phyloP scores from a whole-genome alignment of 2,329 filamentous ascomycete species.

The Alternaria gaisen region DNA sequence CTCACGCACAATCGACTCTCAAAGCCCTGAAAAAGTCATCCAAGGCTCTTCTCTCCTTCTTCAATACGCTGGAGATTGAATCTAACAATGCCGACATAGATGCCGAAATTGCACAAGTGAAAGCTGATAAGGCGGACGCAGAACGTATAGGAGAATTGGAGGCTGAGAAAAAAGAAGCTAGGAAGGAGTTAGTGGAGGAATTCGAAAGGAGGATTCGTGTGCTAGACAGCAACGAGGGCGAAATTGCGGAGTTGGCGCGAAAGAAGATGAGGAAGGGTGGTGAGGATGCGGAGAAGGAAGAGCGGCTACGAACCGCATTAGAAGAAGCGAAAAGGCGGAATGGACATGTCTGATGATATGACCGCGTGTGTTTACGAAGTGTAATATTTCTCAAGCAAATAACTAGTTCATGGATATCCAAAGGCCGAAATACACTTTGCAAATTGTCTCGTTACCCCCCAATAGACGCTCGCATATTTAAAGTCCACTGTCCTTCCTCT shows the following conservation, averaged over 20 bases:
- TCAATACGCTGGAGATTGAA: constrained; percentile 59
- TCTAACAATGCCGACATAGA: constrained; percentile 63
- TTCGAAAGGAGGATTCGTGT: constrained; percentile 53
- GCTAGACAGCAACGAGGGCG: constrained; percentile 44
- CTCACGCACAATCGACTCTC: constrained; percentile 40
- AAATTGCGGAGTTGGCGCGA: constrained; percentile 38
- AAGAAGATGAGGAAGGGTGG: constrained; percentile 33
- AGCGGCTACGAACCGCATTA: constrained; percentile 59
- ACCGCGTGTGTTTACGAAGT: background rate
- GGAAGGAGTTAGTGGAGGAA: constrained; percentile 45
- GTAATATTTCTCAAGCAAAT: background rate
- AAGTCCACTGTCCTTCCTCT: constrained; percentile 7
- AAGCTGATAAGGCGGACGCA: constrained; percentile 54
- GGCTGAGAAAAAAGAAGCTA: constrained; percentile 43
- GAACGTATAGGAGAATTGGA: constrained; percentile 53
- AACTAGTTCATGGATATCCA: background rate
- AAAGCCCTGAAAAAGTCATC: constrained; percentile 49
- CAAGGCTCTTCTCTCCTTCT: constrained; percentile 53
- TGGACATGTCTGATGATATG: constrained; percentile 37
- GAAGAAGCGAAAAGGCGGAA: constrained; percentile 65
- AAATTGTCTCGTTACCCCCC: background rate
- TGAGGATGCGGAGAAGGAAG: constrained; percentile 55
- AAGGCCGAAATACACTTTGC: background rate
- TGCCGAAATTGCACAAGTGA: constrained; percentile 63
- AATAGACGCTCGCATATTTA: background rate